phyloP scores from a whole-genome alignment of 805 yeast genomes.

The Teunomyces barrocoloradensis region DNA sequence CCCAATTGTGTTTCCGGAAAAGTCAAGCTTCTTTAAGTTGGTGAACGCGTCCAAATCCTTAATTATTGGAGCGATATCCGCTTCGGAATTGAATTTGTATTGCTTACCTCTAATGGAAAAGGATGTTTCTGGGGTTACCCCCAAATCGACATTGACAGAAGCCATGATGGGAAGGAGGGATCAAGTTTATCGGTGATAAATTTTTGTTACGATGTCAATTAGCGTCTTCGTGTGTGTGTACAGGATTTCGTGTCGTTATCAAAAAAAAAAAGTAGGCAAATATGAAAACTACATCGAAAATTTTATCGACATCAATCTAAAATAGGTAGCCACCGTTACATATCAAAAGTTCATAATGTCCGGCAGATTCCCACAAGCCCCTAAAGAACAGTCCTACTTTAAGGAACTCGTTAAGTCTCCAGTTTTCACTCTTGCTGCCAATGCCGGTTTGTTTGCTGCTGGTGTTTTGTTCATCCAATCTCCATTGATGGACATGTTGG shows the following conservation, averaged over 20 bases:
- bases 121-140: conserved; percentile 42
- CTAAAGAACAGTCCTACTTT: conserved; percentile 31
- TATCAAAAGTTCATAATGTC: conserved; percentile 6
- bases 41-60: conserved; percentile 46
- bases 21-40: conserved; percentile 57
- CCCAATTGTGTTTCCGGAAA: conserved; percentile 94
- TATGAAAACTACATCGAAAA: not conserved
- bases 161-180: conserved; percentile 15
- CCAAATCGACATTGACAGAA: conserved; percentile 22
- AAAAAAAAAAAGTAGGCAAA: not conserved
- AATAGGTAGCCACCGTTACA: not conserved
- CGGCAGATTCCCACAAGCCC: conserved; percentile 17
- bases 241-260: not conserved
- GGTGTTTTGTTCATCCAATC: conserved; percentile 79
- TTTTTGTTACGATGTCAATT: not conserved
- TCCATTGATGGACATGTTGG: conserved; percentile 76
- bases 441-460: conserved; percentile 61
- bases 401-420: conserved; percentile 63
- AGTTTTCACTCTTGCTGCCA: conserved; percentile 59
- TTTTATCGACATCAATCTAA: conserved; percentile 1
- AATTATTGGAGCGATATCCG: conserved; percentile 70
- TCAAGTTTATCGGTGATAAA: not conserved
- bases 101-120: conserved; percentile 74
- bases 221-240: not conserved
- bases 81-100: conserved; percentile 67